Percentiles rank a stretch among this genome's conserved stretches.
These are phyloP conservation scores for Emmonsiellopsis sp. DNA, from an alignment of 2,329 filamentous ascomycete species.

Conservation along the genomic window DNA sequence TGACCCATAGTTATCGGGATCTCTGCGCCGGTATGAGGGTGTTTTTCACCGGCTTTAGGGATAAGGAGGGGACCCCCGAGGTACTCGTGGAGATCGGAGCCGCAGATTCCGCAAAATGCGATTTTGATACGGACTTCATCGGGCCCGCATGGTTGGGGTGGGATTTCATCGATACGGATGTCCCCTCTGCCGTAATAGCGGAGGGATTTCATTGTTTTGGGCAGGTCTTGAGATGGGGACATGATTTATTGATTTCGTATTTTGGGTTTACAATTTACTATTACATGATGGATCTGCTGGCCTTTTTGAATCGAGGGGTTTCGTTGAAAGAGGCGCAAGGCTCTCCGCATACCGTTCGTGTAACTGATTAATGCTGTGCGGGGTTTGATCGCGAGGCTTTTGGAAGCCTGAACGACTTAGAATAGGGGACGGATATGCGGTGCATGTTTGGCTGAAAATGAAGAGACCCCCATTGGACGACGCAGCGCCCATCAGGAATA, in stretches of 20 bases:
- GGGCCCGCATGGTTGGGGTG: slow-evolving; percentile 32
- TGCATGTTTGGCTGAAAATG: too few species aligned
- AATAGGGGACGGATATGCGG: too few species aligned
- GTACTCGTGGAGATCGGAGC: slow-evolving; percentile 45
- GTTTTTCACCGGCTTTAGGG: slow-evolving; percentile 38
- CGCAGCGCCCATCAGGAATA: too few species aligned
- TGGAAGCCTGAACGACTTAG: too few species aligned
- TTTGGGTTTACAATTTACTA: not conserved
- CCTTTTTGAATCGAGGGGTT: not conserved
- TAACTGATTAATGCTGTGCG: too few species aligned
- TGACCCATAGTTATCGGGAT: slow-evolving; percentile 56
- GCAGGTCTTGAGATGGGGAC: not conserved
- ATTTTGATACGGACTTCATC: slow-evolving; percentile 40
- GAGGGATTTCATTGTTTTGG: slow-evolving; percentile 25
- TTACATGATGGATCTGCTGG: not conserved
- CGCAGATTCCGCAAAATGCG: slow-evolving; percentile 29
- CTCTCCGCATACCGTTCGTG: too few species aligned
- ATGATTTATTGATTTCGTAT: not conserved
- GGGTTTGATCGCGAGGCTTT: too few species aligned
- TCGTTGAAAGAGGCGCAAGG: not conserved
- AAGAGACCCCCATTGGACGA: too few species aligned
- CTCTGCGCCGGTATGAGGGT: slow-evolving; percentile 49
- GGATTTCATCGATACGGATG: slow-evolving; percentile 27
- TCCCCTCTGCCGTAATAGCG: slow-evolving; percentile 28
- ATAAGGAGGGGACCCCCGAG: slow-evolving; percentile 41